Evolutionary conservation across 2,329 filamentous ascomycete genomes (phyloP).

Genomic region (Dendryphion nanum): DNA sequence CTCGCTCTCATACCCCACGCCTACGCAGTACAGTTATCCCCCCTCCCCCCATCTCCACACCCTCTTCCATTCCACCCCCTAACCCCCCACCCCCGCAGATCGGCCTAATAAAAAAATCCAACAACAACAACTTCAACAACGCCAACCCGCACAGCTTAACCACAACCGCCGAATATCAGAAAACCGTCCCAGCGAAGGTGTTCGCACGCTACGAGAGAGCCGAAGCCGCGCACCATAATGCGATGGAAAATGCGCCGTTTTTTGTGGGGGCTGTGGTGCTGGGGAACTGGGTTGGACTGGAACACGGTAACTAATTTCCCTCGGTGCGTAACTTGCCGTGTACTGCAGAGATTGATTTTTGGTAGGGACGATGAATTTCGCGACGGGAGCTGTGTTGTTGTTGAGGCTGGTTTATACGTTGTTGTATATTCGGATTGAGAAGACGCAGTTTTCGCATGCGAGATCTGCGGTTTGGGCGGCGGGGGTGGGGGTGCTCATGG

Average conservation of each 20-base stretch:
- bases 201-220: conserved; percentile 44
- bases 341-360: conserved; percentile 1
- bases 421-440: conserved; percentile 20
- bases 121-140: conserved; percentile 40
- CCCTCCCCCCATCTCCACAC: not conserved
- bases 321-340: not conserved
- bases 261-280: conserved; percentile 46
- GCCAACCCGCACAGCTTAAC: conserved; percentile 38
- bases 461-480: conserved; percentile 15
- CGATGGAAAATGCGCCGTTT: conserved; percentile 46
- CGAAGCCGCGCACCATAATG: conserved; percentile 46
- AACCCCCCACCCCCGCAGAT: conserved; percentile 4
- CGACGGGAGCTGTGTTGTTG: conserved; percentile 13
- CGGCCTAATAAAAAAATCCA: conserved; percentile 7
- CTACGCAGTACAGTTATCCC: conserved; percentile 15
- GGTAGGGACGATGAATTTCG: conserved; percentile 21
- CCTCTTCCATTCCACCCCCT: not conserved
- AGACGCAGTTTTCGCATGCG: conserved; percentile 14
- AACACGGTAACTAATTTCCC: conserved; percentile 10
- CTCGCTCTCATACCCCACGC: conserved; percentile 19
- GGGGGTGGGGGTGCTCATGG: conserved; percentile 10
- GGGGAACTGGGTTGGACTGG: conserved; percentile 39
- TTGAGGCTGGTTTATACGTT: conserved; percentile 19
- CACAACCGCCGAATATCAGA: conserved; percentile 28
- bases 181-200: conserved; percentile 26